phyloP scores from a whole-genome alignment of 2,329 filamentous ascomycete genomes.

The Ophiocordyceps camponoti-saundersi region DNA sequence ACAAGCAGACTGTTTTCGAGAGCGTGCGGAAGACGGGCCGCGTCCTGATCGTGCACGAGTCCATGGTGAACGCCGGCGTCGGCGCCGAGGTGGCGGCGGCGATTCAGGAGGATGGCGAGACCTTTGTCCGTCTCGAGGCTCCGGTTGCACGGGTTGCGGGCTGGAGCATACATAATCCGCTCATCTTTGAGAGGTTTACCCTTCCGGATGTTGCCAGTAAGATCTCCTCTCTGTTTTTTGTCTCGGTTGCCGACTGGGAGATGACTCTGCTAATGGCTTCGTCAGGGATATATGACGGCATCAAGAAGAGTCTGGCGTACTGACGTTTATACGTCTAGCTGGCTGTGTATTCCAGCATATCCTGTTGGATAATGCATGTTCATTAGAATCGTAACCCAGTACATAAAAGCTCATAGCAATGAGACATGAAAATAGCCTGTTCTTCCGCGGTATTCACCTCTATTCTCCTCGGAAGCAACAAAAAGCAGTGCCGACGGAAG shows the following conservation, averaged over 20 bases:
- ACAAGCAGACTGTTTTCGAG: conserved; percentile 59
- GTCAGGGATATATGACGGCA: conserved; percentile 52
- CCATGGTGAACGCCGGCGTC: conserved; percentile 78
- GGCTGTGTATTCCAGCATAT: too few species aligned
- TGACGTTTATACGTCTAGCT: conserved; percentile 14
- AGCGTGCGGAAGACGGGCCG: conserved; percentile 79
- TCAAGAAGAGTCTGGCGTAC: conserved; percentile 50
- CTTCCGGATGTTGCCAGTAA: conserved; percentile 75
- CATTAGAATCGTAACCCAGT: neutral
- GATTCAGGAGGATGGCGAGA: conserved; percentile 60
- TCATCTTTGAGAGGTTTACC: conserved; percentile 67
- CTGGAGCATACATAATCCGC: conserved; percentile 72
- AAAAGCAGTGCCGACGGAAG: too few species aligned
- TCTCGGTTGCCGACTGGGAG: neutral
- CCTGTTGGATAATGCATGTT: too few species aligned
- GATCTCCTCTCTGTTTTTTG: conserved; percentile 12
- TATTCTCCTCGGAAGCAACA: too few species aligned
- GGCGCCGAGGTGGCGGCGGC: conserved; percentile 80
- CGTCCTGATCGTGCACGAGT: conserved; percentile 79
- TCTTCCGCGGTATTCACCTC: too few species aligned
- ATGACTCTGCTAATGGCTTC: conserved; percentile 3
- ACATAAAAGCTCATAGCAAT: neutral
- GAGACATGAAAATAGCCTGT: too few species aligned
- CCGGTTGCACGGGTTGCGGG: conserved; percentile 73
- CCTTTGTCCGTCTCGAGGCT: conserved; percentile 70